Evolutionary conservation across 2,329 filamentous ascomycete genomes (phyloP), one percentile per base, ranked within the genome.

Genomic region (Talaromyces albobiverticillius): DNA sequence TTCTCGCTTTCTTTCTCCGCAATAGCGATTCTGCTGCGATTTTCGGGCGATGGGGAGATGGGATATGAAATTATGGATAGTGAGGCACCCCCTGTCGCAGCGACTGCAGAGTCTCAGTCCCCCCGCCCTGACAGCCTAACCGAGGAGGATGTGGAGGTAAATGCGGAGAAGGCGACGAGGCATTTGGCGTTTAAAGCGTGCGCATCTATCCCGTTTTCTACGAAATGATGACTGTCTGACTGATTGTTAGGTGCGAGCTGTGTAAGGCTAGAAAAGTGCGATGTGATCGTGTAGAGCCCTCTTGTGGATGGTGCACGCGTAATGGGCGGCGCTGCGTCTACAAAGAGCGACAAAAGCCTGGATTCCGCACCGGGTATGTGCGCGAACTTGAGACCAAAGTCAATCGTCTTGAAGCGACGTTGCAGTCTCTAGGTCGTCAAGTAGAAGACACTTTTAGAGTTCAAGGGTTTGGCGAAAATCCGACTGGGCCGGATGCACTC

Each of bases 191-290:
- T 50, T 9, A 50, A 23, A n/a, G 47, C 47, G 47, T 50, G 18
- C 18, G 47, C 31, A 4, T 49, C 9, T 16, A 16, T 8, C 46
- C 14, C n/a, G 10, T 16, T 25, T 26, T 26, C 38, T 22, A 49
- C n/a, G 10, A 4, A 8, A 22, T 18, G n/a, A 11, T 18, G 31
- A 2, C 9, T n/a, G 20, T 41, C 23, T 32, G 23, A 50, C n/a
- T 23, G 13, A 11, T 8, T 6, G 20, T 9, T 13, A 50, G 47
- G 8, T 50, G 47, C 20, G 36, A 50, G 16, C 47, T 50, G 14
- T 50, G 47, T 31, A 50, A 50, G 23, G 36, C 47, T 20, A 40
- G 47, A n/a, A 50, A 50, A 42, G 47, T 50, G 25, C 47, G 47
- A 25, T 50, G 47, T 42, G 47, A 50, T 42, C 47, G 47, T 14